Evolutionary conservation across 2,329 filamentous ascomycete genomes (phyloP), one percentile per base, ranked within the genome.

Genomic region (Colletotrichum coccodes): DNA sequence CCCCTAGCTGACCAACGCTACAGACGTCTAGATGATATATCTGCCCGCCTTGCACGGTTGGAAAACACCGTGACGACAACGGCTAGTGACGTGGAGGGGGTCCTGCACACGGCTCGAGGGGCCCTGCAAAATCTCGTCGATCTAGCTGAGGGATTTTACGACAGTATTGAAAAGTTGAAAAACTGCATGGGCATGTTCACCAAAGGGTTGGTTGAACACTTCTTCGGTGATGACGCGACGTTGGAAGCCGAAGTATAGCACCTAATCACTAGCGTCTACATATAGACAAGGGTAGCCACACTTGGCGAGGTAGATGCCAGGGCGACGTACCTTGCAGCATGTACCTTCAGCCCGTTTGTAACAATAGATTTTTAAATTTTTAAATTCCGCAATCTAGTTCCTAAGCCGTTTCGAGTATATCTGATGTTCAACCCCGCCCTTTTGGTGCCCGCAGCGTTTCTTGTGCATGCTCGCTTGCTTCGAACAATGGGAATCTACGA

Each of bases 321-420:
- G 30, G 56, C 46, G 28, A 14, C 3, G 26, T 30, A 16, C 44
- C 34, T 56, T 56, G 21, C 11, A 56, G 52, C 28, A 36, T 56
- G 21, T 56, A 56, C 32, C 34, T 56, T 1, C 6, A 16, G 21
- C 54, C 21, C 21, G 12, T 23, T 16, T 46, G 23, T 59, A 46
- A 18, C 12, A 46, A 59, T 30, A 46, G 30, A 36, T 40, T 59
- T 59, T 59, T 2, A 47, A 59, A 7, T 38, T 28, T 26, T 59
- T 46, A n/a, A 59, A 30, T 36, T 46, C 2, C 12, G 4, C 3
- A 23, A 49, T 32, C 6, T 21, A 6, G 14, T 16, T 12, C 42
- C 34, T 59, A 46, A 59, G 8, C 56, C n/a, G 42, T n/a, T 59
- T 59, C 26, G 18, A 23, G 56, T 59, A 59, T 59, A 59, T 58